Base-by-base conservation (phyloP, 2,329 filamentous ascomycete species). In the Shiraia sp. region DNA sequence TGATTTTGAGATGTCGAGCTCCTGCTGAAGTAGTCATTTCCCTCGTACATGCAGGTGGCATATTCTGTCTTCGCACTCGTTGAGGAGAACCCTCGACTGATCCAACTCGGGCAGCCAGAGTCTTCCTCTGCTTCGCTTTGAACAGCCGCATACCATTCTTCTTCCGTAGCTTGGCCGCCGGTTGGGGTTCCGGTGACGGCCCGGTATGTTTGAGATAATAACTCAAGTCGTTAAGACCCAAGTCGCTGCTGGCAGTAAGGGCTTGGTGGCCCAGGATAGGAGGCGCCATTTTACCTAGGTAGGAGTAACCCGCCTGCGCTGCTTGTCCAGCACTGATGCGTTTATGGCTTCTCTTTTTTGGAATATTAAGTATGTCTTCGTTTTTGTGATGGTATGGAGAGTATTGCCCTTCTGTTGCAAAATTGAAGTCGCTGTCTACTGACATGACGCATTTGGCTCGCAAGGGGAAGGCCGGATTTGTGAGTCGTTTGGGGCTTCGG, bases 191-290 rank as follows among this genome's bases (percentile, higher is more conserved):
- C 3, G 44, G 27, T 2, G 47, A 33, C 7, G 63, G 65, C 6
- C 65, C 62, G 10, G 63, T 66, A 27, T 66, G 51, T 22, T 56
- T 61, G 13, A 68, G 51, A 23, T 57, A 66, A 36, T 42, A 63
- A 27, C 51, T 57, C 23, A 68, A 51, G 23, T 65, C 62, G 32
- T 65, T 66, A 26, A 67, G 32, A 1, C 55, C 45, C 19, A 65
- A 36, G 6, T 59, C 41, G 22, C 55, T 52, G 27, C 50, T 58
- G 2, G 59, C 55, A 2, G 59, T 61, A 23, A 66, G 51, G n/a
- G 62, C 56, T 19, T 55, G 55, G 19, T 68, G 62, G 19, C 57
- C 52, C 15, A 62, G 56, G n/a, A 68, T 66, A 7, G 58, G 61
- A 33, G 64, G 64, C 17, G 64, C 64, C 45, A 65, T 50, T 26